Conservation (phyloP, 495 filamentous ascomycete species). For the Durotheca rogersii region DNA sequence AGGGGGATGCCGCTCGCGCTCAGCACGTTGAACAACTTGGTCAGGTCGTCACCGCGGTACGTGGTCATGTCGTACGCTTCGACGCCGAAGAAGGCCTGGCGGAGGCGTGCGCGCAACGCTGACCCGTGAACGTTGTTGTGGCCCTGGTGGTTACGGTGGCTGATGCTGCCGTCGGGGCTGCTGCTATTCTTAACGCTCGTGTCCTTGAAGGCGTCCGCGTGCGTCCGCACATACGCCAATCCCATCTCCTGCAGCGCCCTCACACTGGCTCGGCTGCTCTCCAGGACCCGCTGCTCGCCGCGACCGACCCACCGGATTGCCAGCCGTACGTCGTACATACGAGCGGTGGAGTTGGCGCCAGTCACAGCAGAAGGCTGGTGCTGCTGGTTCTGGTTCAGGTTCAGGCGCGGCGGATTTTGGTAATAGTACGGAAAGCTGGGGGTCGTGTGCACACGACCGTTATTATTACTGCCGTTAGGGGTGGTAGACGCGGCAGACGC, state of each 20-base stretch:
- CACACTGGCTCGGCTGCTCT: slow-evolving; percentile 21
- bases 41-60: slow-evolving; percentile 34
- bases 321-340: slow-evolving; percentile 30
- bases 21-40: slow-evolving; percentile 23
- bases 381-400: background rate
- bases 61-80: slow-evolving; percentile 38
- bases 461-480: background rate
- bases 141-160: background rate
- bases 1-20: slow-evolving; percentile 21
- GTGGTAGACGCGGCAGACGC: background rate
- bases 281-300: slow-evolving; percentile 35
- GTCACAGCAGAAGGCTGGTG: background rate
- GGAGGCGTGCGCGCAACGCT: slow-evolving; percentile 28
- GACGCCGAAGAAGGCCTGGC: slow-evolving; percentile 18
- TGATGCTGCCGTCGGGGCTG: background rate
- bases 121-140: background rate
- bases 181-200: background rate
- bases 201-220: slow-evolving; percentile 13
- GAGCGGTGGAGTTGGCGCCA: background rate
- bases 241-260: slow-evolving; percentile 34
- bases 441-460: background rate
- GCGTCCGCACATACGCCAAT: slow-evolving; percentile 26
- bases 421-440: background rate
- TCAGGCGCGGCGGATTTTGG: background rate
- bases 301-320: slow-evolving; percentile 34